These are phyloP conservation scores for Fusarium coicis DNA, from an alignment of 2,329 filamentous ascomycete genomes.

Conservation along the genomic window DNA sequence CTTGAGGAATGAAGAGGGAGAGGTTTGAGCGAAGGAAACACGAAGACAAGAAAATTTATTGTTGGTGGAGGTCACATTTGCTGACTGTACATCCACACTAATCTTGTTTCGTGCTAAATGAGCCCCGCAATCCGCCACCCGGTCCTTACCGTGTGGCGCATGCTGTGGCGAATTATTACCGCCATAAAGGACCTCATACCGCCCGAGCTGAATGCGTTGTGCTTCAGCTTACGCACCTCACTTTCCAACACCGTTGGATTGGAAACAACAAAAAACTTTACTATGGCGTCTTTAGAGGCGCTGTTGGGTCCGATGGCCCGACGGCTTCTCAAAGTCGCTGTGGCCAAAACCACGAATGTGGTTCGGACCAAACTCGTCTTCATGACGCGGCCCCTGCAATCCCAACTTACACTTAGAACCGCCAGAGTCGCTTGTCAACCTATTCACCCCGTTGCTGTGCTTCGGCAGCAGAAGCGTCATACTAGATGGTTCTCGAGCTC, in stretches of 20 bases:
- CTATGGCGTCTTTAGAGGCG: conserved; percentile 67
- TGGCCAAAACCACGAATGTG: conserved; percentile 61
- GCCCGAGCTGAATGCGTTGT: conserved; percentile 15
- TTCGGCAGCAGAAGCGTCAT: conserved; percentile 59
- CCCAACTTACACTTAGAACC: conserved; percentile 56
- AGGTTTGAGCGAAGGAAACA: conserved; percentile 21
- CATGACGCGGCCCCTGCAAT: conserved; percentile 57
- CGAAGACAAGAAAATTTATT: conserved; percentile 41
- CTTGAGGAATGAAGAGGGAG: conserved; percentile 38
- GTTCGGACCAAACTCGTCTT: conserved; percentile 62
- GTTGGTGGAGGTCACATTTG: conserved; percentile 38
- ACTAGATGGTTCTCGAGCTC: conserved; percentile 61
- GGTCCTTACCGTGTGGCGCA: conserved; percentile 49
- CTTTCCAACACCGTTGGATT: conserved; percentile 34
- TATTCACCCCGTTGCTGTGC: conserved; percentile 63
- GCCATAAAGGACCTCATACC: conserved; percentile 41
- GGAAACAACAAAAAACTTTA: conserved; percentile 45
- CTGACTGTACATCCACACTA: conserved; percentile 44
- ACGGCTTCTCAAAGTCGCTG: conserved; percentile 64
- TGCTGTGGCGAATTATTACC: conserved; percentile 45
- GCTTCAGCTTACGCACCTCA: conserved; percentile 34
- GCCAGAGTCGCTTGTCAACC: conserved; percentile 58
- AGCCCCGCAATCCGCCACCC: conserved; percentile 40
- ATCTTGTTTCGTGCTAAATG: conserved; percentile 18
- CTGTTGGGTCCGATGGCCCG: conserved; percentile 67